A percentile compares a stretch with the other conserved stretches of the same genome.
phyloP scores from a whole-genome alignment of 352 stramenopile genomes.

The Phytophthora pisi region DNA sequence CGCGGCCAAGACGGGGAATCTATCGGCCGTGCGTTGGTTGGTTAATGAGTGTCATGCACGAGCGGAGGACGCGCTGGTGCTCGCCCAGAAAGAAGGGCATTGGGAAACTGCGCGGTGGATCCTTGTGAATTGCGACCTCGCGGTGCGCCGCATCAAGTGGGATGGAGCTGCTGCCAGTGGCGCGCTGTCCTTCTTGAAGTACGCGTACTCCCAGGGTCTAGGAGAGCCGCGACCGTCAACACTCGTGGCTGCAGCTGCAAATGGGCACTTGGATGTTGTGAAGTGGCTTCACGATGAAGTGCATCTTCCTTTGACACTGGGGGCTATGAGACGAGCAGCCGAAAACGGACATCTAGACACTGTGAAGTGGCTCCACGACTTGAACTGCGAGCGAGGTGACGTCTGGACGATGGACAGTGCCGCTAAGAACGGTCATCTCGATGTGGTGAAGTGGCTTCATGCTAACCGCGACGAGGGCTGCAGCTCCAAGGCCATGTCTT shows the following conservation, averaged over 20 bases:
- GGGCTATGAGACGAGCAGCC: slow-evolving; percentile 29
- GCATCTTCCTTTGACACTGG: slow-evolving; percentile 12
- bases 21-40: slow-evolving; percentile 23
- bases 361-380: slow-evolving; percentile 31
- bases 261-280: slow-evolving; percentile 31
- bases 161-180: slow-evolving; percentile 18
- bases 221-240: slow-evolving; percentile 4
- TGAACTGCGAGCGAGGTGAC: slow-evolving; percentile 13
- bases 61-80: slow-evolving; percentile 15
- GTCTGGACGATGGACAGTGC: slow-evolving; percentile 21
- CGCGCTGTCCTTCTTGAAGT: slow-evolving; percentile 31
- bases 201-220: slow-evolving; percentile 15
- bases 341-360: slow-evolving; percentile 22
- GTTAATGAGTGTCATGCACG: slow-evolving; percentile 16
- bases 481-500: slow-evolving; percentile 28
- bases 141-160: slow-evolving; percentile 15
- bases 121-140: slow-evolving; percentile 26
- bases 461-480: slow-evolving; percentile 28
- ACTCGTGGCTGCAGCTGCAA: slow-evolving; percentile 24
- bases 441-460: slow-evolving; percentile 36
- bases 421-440: slow-evolving; percentile 19
- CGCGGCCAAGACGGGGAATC: slow-evolving; percentile 24
- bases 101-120: slow-evolving; percentile 30
- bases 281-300: slow-evolving; percentile 25
- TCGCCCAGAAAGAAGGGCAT: slow-evolving; percentile 19